Base-by-base conservation (phyloP, 441 rosid genomes). In the Rhodomyrtus psidioides region DNA sequence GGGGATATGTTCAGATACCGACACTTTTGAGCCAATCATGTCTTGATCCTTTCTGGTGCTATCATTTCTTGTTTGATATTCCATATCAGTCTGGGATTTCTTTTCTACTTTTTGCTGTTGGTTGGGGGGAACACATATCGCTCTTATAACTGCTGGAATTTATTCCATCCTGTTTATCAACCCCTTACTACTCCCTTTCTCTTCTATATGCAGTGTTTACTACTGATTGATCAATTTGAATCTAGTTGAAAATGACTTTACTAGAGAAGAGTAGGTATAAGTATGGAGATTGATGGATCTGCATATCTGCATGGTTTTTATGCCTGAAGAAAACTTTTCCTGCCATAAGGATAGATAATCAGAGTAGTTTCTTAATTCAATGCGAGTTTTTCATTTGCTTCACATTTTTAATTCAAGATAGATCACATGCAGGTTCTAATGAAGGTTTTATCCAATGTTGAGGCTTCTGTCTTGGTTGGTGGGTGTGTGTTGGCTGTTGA, bases 401-500 rank as follows among this genome's bases (percentile, higher is more conserved):
- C 79, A 10, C 79, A 70, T 70, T 70, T 34, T 70, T 70, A 34
- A 82, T 82, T 54, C 17, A 51, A 54, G 46, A 56, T 82, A 28
- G 34, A 82, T 82, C 58, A 30, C 60, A 65, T 91, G 89, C 94
- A 98, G 99, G 99, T 94, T 89, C 91, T 98, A 85, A 96, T 97
- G 94, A 97, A 97, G 94, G 94, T 94, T 87, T 92, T 98, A 89
- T 90, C 95, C 85, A 98, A 98, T 85, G 96, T 98, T 82, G 99
- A 96, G 91, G 96, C 95, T 85, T 96, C 99, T 86, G 99, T 98
- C 87, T 88, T 94, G 93, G 99, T 96, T 90, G 99, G 99, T 83
- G 99, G 99, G 30, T 96, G 97, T 84, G 99, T 96, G 24, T 94
- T 98, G 90, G 96, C 99, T 89, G 99, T 96, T 89, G 99, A 96